Base-by-base conservation (phyloP, 2,329 filamentous ascomycete species). In the Cryphonectria parasitica region DNA sequence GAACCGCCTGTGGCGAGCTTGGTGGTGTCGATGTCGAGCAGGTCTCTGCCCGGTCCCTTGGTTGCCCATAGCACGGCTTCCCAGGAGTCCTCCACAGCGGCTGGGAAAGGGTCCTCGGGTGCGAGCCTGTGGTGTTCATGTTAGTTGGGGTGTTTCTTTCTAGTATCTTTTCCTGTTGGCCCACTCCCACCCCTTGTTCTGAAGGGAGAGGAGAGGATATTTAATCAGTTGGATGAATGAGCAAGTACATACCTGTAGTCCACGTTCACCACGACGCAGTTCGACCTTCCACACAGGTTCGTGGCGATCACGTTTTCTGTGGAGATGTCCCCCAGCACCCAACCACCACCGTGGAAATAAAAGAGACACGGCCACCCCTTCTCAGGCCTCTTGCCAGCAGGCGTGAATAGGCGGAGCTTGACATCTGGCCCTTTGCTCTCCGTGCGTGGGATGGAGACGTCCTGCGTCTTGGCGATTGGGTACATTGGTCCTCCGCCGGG, bases 301-400 rank as follows among this genome's bases (percentile, higher is more conserved):
- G 85, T 83, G 66, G 85, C 86, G 3, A 89, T 84, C 4, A 83
- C 81, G 73, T 89, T 89, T 78, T 89, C 87, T 0, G 86, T 88
- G 71, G 86, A 82, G 60, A 89, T 87, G 62, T 84, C 87, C 0
- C 87, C 87, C 41, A 89, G 74, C 3, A 89, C 86, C 86, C 86
- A 89, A 3, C 87, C 87, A 0, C 87, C 87, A 5, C 87, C 87
- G 73, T 89, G 87, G 74, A 83, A 87, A 75, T 87, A 90, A 3
- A 89, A 74, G 76, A 86, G 83, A 10, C 85, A 82, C 2, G 87
- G 87, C 87, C 87, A 89, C 36, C 87, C 87, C 0, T 73, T 74
- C 0, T 74, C 77, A 0, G 86, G 86, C 15, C 71, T 79, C 6
- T 79, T 72, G 0, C 83, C 84, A 6, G 77, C 75, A 0, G 87